A percentile compares a stretch with the other conserved stretches of the same genome.
Evolutionary conservation across 2,329 filamentous ascomycete species (phyloP).

Genomic region (Sporothrix mexicana): DNA sequence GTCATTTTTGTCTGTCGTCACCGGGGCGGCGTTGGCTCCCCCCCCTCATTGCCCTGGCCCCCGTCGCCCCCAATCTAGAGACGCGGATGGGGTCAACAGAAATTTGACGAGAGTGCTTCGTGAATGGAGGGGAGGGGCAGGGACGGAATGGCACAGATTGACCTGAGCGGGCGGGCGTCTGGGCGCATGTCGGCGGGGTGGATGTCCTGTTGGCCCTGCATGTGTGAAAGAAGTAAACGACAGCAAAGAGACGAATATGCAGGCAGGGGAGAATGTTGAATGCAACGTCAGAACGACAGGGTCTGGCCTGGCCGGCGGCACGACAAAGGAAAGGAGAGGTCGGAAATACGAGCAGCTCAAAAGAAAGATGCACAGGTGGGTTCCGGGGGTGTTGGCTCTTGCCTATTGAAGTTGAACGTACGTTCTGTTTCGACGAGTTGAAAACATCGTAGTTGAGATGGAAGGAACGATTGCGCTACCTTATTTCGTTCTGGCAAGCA

Average conservation of each 20-base stretch:
- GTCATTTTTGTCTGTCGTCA: constrained; percentile 6
- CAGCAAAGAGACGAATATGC: background rate
- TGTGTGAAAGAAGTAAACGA: constrained; percentile 1
- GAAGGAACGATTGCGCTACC: background rate
- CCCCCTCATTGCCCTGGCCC: background rate
- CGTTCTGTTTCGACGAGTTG: background rate
- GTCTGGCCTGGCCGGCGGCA: constrained; percentile 1
- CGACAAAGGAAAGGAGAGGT: background rate
- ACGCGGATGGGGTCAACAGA: constrained; percentile 3
- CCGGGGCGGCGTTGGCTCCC: background rate
- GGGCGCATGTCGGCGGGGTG: background rate
- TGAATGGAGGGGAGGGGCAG: constrained; percentile 18
- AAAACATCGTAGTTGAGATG: background rate
- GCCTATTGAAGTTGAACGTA: background rate
- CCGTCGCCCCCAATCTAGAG: background rate
- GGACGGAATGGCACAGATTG: background rate
- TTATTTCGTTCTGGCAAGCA: background rate
- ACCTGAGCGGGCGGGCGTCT: constrained; percentile 7
- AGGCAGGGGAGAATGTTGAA: background rate
- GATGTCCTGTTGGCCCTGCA: background rate
- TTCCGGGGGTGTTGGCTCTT: too few species aligned
- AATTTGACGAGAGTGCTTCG: background rate
- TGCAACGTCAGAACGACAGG: background rate
- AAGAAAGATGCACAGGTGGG: background rate
- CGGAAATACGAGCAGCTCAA: background rate